Conservation (phyloP, 305 asterid species). For the Fraxinus angustifolia region DNA sequence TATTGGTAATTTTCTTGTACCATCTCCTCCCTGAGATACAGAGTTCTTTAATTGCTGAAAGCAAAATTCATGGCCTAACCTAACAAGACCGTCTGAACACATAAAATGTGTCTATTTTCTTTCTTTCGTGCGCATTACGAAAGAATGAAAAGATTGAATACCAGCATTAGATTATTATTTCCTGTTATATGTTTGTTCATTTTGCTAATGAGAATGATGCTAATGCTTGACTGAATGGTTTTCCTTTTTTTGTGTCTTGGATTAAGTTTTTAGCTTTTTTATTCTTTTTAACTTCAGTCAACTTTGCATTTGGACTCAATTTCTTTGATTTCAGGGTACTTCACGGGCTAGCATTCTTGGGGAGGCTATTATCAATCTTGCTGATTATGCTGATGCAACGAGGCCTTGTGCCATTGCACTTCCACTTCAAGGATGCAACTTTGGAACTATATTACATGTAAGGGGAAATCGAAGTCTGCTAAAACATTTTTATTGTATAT, state of each 20-base stretch:
- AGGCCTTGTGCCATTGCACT: constrained; percentile 71
- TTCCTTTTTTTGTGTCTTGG: not conserved
- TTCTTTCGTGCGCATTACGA: not conserved
- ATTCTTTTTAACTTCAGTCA: constrained; percentile 10
- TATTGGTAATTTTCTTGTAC: not conserved
- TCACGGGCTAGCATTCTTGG: constrained; percentile 92
- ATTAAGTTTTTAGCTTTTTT: not conserved
- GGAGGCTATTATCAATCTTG: constrained; percentile 86
- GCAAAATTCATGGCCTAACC: not conserved
- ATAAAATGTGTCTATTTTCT: not conserved
- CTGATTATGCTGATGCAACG: constrained; percentile 83
- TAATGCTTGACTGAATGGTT: not conserved
- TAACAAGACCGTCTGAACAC: not conserved
- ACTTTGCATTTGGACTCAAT: constrained; percentile 14
- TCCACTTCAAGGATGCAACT: constrained; percentile 85
- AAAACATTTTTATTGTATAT: not conserved
- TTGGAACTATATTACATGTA: constrained; percentile 86
- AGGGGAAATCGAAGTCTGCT: constrained; percentile 23
- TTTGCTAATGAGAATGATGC: not conserved
- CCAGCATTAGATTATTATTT: not conserved
- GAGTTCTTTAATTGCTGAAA: not conserved
- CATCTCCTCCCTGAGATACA: not conserved
- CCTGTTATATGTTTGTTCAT: not conserved
- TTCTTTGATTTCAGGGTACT: constrained; percentile 63
- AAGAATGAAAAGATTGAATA: not conserved